Conservation (phyloP, 2,329 filamentous ascomycete genomes). For the Fusarium sp. region DNA sequence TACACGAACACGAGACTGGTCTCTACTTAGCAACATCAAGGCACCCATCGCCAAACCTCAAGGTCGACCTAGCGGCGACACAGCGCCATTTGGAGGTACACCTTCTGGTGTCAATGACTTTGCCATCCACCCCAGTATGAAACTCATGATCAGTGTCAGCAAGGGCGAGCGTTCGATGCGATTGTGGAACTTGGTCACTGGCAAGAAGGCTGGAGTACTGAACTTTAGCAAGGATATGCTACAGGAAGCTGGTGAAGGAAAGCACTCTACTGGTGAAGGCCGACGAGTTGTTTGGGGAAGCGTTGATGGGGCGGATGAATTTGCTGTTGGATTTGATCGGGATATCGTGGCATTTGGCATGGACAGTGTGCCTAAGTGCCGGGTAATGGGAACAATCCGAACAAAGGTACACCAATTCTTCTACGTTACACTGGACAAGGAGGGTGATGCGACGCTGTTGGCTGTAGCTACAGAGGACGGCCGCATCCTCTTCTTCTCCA, state of each 20-base stretch:
- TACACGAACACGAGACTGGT: conserved; percentile 90
- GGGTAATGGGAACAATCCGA: conserved; percentile 75
- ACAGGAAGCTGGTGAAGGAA: conserved; percentile 81
- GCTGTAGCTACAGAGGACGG: conserved; percentile 93
- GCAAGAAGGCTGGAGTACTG: conserved; percentile 93
- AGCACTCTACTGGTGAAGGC: conserved; percentile 85
- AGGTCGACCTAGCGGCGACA: conserved; percentile 90
- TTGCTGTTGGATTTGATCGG: conserved; percentile 89
- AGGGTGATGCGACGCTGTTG: conserved; percentile 66
- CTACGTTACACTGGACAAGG: conserved; percentile 74
- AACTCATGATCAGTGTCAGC: conserved; percentile 94
- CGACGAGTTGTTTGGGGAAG: conserved; percentile 85
- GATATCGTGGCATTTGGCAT: conserved; percentile 89
- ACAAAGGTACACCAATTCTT: conserved; percentile 88
- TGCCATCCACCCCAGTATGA: conserved; percentile 95
- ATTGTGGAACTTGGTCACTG: conserved; percentile 96
- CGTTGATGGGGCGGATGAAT: conserved; percentile 81
- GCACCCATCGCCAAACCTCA: conserved; percentile 85
- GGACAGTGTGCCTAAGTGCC: conserved; percentile 86
- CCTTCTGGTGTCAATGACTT: conserved; percentile 96
- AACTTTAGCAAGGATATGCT: conserved; percentile 85
- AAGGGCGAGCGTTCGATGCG: conserved; percentile 93
- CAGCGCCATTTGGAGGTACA: conserved; percentile 83
- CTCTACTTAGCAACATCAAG: conserved; percentile 88
- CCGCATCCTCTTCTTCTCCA: conserved; percentile 86